Evolutionary conservation across 345 rosid genomes (phyloP).

Genomic region (Moricandia moricandioides): DNA sequence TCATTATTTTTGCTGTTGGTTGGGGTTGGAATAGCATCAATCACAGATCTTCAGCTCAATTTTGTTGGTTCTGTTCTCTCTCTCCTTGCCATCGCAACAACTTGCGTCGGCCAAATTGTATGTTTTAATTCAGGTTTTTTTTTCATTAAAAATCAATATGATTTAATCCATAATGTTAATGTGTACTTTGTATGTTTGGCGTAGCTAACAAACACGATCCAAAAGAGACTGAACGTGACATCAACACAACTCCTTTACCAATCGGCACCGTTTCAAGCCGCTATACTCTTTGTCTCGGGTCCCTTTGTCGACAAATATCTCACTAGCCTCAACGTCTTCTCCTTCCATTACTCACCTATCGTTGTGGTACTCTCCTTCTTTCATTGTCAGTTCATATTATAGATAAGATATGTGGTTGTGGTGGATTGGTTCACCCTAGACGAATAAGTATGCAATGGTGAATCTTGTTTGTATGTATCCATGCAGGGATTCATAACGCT

Average conservation of each 20-base stretch:
- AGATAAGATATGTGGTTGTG: not conserved
- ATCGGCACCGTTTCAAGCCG: constrained; percentile 98
- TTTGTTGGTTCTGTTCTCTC: constrained; percentile 74
- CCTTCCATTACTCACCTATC: constrained; percentile 69
- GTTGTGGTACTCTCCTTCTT: constrained; percentile 54
- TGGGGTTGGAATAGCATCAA: constrained; percentile 92
- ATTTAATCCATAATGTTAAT: not conserved
- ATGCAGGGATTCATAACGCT: constrained; percentile 77
- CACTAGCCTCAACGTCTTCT: constrained; percentile 82
- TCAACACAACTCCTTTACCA: constrained; percentile 96
- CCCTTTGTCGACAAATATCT: constrained; percentile 88
- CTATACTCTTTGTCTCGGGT: constrained; percentile 90
- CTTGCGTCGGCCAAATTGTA: constrained; percentile 98
- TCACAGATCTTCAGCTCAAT: constrained; percentile 97
- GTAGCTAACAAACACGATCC: constrained; percentile 95
- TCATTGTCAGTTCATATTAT: not conserved
- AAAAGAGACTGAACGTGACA: constrained; percentile 86
- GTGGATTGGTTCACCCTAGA: not conserved
- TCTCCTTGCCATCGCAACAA: constrained; percentile 77
- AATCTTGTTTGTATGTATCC: not conserved
- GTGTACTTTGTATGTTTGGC: constrained; percentile 1
- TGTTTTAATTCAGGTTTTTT: constrained; percentile 31
- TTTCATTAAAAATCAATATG: not conserved
- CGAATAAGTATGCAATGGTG: not conserved
- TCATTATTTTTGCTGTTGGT: constrained; percentile 63